Conservation (phyloP, 1,284 basidiomycete species). For the Cryptococcus sp. region DNA sequence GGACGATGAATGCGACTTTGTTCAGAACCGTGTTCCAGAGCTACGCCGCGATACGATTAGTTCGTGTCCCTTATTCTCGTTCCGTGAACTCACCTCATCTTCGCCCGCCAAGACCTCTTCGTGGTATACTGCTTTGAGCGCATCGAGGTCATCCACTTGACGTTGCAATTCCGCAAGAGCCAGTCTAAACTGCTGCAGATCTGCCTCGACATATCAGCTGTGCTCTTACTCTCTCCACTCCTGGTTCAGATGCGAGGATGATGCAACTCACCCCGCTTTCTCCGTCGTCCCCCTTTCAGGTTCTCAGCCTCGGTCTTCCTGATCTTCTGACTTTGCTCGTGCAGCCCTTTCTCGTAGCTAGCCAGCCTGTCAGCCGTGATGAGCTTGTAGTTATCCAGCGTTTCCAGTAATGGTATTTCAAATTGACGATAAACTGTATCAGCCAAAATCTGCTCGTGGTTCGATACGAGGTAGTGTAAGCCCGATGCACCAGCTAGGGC, state of each 20-base stretch:
- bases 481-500: slow-evolving; percentile 74
- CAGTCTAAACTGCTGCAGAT: slow-evolving; percentile 80
- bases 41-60: slow-evolving; percentile 18
- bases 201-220: slow-evolving; percentile 53
- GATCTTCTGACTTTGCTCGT: slow-evolving; percentile 80
- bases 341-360: slow-evolving; percentile 73
- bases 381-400: slow-evolving; percentile 71
- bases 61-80: neutral
- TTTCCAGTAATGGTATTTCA: slow-evolving; percentile 81
- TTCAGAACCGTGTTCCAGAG: slow-evolving; percentile 86
- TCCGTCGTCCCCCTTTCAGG: slow-evolving; percentile 66
- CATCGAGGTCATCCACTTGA: slow-evolving; percentile 64
- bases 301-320: slow-evolving; percentile 85
- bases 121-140: slow-evolving; percentile 55
- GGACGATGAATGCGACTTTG: slow-evolving; percentile 62
- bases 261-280: slow-evolving; percentile 70
- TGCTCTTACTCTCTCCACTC: too few relatives aligned
- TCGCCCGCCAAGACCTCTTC: slow-evolving; percentile 85
- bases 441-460: slow-evolving; percentile 86
- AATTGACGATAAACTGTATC: slow-evolving; percentile 86
- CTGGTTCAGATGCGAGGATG: too few relatives aligned
- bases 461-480: slow-evolving; percentile 85
- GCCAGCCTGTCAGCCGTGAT: slow-evolving; percentile 66
- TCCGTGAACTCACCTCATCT: slow-evolving; percentile 61
- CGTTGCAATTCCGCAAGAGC: slow-evolving; percentile 79